These are phyloP conservation scores for Rhizomucor pusillus DNA, from an alignment of 371 early-diverging fungal species.

Conservation along the genomic window DNA sequence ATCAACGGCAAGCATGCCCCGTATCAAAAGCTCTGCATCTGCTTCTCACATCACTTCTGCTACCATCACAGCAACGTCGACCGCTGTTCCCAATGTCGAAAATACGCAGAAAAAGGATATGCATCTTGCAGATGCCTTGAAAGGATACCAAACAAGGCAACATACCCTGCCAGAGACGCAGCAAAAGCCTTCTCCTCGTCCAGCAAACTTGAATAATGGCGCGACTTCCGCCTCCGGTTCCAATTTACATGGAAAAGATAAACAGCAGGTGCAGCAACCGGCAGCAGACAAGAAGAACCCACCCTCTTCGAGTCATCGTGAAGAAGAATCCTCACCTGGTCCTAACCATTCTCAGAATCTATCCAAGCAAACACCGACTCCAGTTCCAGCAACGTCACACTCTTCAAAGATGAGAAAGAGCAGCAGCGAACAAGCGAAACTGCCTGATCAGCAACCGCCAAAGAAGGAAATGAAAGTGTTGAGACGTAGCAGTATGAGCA, in stretches of 20 bases:
- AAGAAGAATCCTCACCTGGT: constrained; percentile 28
- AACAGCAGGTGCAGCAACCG: neutral
- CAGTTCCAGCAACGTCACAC: neutral
- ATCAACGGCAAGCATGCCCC: constrained; percentile 16
- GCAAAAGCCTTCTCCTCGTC: neutral
- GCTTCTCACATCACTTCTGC: neutral
- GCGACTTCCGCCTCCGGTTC: too few species aligned
- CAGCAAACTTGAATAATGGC: too few species aligned
- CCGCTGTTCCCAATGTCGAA: constrained; percentile 1
- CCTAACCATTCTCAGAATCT: constrained; percentile 12
- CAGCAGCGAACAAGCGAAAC: neutral
- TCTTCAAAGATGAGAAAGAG: constrained; percentile 2
- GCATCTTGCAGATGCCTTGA: neutral
- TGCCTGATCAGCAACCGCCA: constrained; percentile 4
- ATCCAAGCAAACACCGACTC: neutral
- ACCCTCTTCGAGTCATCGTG: neutral
- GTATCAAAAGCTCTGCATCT: neutral
- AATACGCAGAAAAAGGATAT: neutral
- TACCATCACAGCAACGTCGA: neutral
- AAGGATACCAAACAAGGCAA: constrained; percentile 5
- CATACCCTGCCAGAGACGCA: neutral
- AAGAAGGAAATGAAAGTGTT: constrained; percentile 6
- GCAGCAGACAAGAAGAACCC: constrained; percentile 1
- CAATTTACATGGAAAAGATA: too few species aligned
- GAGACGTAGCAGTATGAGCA: constrained; percentile 35